Base-by-base conservation (phyloP, 257 asterid genomes). In the Catharanthus roseus region DNA sequence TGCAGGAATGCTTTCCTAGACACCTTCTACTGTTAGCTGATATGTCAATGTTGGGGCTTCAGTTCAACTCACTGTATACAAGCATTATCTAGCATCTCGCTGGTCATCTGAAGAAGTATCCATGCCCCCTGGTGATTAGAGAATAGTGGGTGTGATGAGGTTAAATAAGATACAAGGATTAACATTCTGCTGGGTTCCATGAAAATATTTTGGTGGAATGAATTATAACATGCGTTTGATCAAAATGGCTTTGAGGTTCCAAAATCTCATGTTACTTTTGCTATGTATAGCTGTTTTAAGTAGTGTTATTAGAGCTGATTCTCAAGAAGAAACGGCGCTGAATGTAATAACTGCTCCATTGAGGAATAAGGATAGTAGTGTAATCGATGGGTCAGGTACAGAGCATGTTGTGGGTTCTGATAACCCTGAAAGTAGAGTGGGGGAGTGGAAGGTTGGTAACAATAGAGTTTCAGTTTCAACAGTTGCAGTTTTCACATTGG, bases 371-470 rank as follows among this genome's bases (percentile, higher is more conserved):
- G 85, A 86, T 58, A 79, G 78, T 77, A 89, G 83, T 51, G 86
- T 95, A 56, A 89, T 95, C 75, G 97, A 95, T 71, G 99, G 97
- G 64, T 87, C 97, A 57, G 99, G 97, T 63, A 81, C 76, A 42
- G 96, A 88, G 85, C 90, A 85, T 69, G 61, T 67, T 23, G 28
- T 87, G 33, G 78, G 58, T 76, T 79, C 86, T 68, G 89, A 75
- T 61, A 72, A 75, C 38, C 68, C 65, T 73, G 78, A 38, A 51
- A 64, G 76, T 56, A 87, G 76, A 73, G 74, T 65, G 62, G 85
- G 85, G 71, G 87, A 75, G 28, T 50, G 81, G 89, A 80, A 75
- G 68, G 86, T 76, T 21, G 86, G 79, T 49, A 82, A 73, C 74
- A 84, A 70, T 67, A 84, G 85, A 74, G 99, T 95, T 74, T 88